A percentile compares a stretch with the other conserved stretches of the same genome.
Conservation (phyloP, 345 rosid genomes). For the Turnera subulata region DNA sequence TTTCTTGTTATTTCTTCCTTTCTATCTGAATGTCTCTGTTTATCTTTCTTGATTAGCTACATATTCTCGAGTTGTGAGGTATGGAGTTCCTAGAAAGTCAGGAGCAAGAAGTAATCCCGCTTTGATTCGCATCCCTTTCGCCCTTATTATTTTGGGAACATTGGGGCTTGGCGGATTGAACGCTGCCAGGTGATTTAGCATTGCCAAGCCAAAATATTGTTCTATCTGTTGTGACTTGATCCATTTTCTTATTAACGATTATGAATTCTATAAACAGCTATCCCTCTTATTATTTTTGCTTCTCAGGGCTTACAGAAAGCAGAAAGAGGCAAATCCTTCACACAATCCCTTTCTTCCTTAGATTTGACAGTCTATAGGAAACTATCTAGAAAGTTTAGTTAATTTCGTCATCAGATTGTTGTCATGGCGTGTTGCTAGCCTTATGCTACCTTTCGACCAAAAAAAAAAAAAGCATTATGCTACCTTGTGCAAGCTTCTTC, state of each 20-base stretch:
- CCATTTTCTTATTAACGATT: not conserved
- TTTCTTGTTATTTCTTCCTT: not conserved
- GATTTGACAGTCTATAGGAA: too few species aligned
- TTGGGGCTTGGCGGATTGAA: constrained; percentile 66
- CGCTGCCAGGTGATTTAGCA: constrained; percentile 51
- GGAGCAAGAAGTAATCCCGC: constrained; percentile 55
- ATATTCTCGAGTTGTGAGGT: constrained; percentile 59
- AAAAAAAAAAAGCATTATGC: too few species aligned
- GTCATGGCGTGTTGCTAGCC: not conserved
- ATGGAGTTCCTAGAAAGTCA: constrained; percentile 49
- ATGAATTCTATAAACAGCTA: not conserved
- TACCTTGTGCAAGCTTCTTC: too few species aligned
- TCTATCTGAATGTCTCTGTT: not conserved
- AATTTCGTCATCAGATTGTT: not conserved
- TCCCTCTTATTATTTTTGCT: constrained; percentile 23
- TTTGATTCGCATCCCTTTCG: constrained; percentile 55
- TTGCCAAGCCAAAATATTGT: not conserved
- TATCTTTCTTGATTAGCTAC: constrained; percentile 30
- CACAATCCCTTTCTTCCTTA: constrained; percentile 89
- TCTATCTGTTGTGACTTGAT: not conserved
- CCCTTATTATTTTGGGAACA: constrained; percentile 58
- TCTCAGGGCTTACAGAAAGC: constrained; percentile 71
- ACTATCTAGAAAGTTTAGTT: too few species aligned
- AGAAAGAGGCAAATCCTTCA: constrained; percentile 59
- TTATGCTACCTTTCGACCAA: too few species aligned